Percentiles rank a stretch among this genome's conserved stretches.
Evolutionary conservation across 768 basidiomycete species (phyloP).

Genomic region (Pulveroboletus frians): DNA sequence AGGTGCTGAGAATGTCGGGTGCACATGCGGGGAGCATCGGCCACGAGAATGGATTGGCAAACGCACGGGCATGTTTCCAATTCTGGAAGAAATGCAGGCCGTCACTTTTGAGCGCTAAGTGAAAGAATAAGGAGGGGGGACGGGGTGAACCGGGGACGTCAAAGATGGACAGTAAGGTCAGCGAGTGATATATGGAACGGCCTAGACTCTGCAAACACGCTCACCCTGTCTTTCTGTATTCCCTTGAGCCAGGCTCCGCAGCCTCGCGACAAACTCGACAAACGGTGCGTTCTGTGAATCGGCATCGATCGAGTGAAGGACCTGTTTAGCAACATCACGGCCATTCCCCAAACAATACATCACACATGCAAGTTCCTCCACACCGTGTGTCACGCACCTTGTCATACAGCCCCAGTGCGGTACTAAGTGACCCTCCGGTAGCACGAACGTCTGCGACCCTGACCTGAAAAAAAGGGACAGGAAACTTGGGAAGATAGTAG

Average conservation of each 20-base stretch:
- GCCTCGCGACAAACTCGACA: constrained; percentile 21
- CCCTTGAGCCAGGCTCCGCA: constrained; percentile 22
- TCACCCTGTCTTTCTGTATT: constrained; percentile 27
- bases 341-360: background rate
- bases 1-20: constrained; percentile 25
- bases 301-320: constrained; percentile 17
- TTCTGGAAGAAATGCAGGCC: constrained; percentile 27
- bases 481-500: constrained; percentile 29
- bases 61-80: constrained; percentile 30
- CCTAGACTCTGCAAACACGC: background rate
- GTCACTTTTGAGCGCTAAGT: constrained; percentile 16
- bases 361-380: background rate
- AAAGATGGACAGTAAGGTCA: background rate
- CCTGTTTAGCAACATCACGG: constrained; percentile 9
- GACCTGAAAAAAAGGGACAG: constrained; percentile 29
- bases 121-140: background rate
- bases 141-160: background rate
- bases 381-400: constrained; percentile 17
- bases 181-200: background rate
- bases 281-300: constrained; percentile 18
- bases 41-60: constrained; percentile 32
- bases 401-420: constrained; percentile 27
- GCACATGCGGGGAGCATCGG: constrained; percentile 26
- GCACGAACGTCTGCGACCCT: constrained; percentile 31
- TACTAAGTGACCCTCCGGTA: constrained; percentile 27